These are phyloP conservation scores for Thelephora aurantiotincta DNA, from an alignment of 768 basidiomycete genomes.

Conservation along the genomic window DNA sequence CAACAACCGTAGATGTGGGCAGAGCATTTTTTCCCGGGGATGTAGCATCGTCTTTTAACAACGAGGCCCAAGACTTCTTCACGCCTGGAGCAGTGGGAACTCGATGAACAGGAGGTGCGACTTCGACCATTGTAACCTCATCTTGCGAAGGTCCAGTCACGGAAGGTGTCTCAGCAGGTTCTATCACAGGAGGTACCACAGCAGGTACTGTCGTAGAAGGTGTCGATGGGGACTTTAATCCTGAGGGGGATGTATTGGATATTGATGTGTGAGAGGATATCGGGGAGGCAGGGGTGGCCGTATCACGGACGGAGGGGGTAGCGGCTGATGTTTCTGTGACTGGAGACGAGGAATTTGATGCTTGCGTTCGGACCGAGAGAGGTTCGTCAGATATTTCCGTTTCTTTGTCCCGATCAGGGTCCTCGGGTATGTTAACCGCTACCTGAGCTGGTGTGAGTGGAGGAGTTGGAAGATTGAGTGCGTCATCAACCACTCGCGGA, in stretches of 20 bases:
- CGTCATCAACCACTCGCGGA: conserved; percentile 36
- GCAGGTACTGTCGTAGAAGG: conserved; percentile 4
- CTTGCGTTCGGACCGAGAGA: conserved; percentile 7
- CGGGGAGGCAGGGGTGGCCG: conserved; percentile 38
- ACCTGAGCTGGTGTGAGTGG: conserved; percentile 12
- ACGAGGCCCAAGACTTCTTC: conserved; percentile 72
- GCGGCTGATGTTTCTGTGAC: conserved; percentile 37
- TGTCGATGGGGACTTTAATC: conserved; percentile 6
- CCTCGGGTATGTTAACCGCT: neutral
- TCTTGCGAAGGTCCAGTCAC: conserved; percentile 11
- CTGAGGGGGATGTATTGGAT: conserved; percentile 22
- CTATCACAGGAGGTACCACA: conserved; percentile 5
- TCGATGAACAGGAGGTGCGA: neutral
- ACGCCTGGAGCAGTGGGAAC: conserved; percentile 12
- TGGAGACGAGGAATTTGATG: conserved; percentile 21
- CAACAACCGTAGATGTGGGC: conserved; percentile 58
- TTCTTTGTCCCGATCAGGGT: conserved; percentile 2
- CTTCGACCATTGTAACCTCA: conserved; percentile 7
- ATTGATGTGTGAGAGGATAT: conserved; percentile 46
- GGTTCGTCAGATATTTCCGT: conserved; percentile 14
- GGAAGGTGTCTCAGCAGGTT: conserved; percentile 5
- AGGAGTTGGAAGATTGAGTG: conserved; percentile 40
- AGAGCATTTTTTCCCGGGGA: conserved; percentile 34
- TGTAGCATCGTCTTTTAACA: conserved; percentile 32
- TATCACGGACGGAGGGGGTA: conserved; percentile 34